Conservation (phyloP, 2,329 filamentous ascomycete genomes). For the Ilyonectria sp. region DNA sequence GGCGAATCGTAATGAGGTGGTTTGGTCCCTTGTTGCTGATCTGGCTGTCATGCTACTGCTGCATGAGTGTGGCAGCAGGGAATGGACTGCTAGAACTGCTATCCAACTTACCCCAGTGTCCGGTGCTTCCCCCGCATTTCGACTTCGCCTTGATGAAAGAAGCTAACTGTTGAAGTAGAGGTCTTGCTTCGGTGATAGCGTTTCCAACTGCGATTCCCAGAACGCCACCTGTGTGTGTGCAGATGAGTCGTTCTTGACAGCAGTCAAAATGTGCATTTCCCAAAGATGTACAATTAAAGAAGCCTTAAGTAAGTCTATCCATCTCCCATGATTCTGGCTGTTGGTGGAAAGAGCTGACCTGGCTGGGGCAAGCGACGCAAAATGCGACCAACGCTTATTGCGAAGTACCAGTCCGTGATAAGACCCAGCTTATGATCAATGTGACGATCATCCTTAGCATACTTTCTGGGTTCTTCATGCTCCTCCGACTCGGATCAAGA, state of each 20-base stretch:
- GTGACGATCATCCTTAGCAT: slow-evolving; percentile 33
- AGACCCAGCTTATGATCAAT: slow-evolving; percentile 24
- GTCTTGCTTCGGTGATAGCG: slow-evolving; percentile 30
- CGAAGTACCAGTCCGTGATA: slow-evolving; percentile 27
- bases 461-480: slow-evolving; percentile 33
- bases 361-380: slow-evolving; percentile 16
- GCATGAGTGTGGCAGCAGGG: slow-evolving; percentile 17
- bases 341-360: slow-evolving; percentile 1
- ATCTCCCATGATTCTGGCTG: background rate
- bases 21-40: slow-evolving; percentile 33
- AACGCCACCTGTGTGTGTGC: slow-evolving; percentile 45
- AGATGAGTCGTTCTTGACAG: slow-evolving; percentile 29
- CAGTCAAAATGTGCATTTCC: slow-evolving; percentile 36
- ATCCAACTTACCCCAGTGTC: slow-evolving; percentile 32
- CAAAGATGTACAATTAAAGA: slow-evolving; percentile 37
- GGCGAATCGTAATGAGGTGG: slow-evolving; percentile 41
- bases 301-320: slow-evolving; percentile 34
- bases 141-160: background rate
- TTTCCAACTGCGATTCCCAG: slow-evolving; percentile 34
- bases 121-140: slow-evolving; percentile 15
- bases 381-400: slow-evolving; percentile 32
- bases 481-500: slow-evolving; percentile 37
- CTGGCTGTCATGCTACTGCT: slow-evolving; percentile 14
- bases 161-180: slow-evolving; percentile 31
- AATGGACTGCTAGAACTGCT: slow-evolving; percentile 29